Conservation (phyloP, 1,284 basidiomycete genomes). For the Pascua sp. region DNA sequence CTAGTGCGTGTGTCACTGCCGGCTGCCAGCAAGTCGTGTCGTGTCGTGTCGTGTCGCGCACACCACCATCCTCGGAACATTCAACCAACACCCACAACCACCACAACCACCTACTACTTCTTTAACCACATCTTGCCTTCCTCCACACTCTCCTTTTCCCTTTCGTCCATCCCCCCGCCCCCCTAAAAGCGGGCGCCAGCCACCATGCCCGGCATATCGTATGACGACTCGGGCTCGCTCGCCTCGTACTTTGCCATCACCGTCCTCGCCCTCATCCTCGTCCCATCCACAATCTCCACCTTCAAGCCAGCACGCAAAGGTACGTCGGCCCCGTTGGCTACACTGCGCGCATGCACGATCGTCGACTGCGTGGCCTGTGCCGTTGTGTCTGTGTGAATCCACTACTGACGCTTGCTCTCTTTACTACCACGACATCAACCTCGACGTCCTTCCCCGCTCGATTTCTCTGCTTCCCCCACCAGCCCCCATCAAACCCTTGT, state of each 20-base stretch:
- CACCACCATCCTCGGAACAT: too few species aligned
- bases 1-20: too few species aligned
- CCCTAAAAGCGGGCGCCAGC: constrained; percentile 5
- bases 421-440: constrained; percentile 29
- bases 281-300: constrained; percentile 66
- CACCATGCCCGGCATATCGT: constrained; percentile 52
- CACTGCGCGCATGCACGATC: neutral
- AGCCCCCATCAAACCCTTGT: constrained; percentile 33
- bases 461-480: constrained; percentile 40
- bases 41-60: too few species aligned
- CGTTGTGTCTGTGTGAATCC: too few species aligned
- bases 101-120: too few species aligned
- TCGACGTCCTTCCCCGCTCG: too few species aligned
- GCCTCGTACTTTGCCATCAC: constrained; percentile 85
- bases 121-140: neutral
- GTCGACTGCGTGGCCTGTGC: too few species aligned
- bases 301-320: constrained; percentile 35
- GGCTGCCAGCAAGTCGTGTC: too few species aligned
- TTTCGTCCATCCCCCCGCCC: neutral
- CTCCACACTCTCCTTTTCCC: neutral
- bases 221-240: constrained; percentile 85
- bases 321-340: constrained; percentile 34
- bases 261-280: constrained; percentile 72
- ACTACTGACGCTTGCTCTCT: constrained; percentile 25
- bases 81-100: too few species aligned